phyloP scores from a whole-genome alignment of 768 basidiomycete species.

The Trametes cubensis region DNA sequence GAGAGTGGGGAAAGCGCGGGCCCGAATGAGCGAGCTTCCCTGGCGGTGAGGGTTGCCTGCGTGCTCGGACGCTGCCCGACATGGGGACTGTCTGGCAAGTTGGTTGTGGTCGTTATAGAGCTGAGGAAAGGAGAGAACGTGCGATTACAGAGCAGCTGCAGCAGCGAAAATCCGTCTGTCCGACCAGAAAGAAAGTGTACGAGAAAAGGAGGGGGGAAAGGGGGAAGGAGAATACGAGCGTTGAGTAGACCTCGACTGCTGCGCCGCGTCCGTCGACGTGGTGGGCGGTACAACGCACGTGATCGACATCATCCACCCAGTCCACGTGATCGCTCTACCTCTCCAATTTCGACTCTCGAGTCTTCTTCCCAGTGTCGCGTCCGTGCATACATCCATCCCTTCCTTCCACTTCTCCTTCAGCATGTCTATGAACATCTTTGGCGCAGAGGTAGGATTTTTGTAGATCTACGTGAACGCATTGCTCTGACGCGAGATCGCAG shows the following conservation, averaged over 20 bases:
- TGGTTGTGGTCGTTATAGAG: neutral
- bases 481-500: conserved; percentile 37
- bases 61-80: conserved; percentile 59
- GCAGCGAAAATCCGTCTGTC: conserved; percentile 8
- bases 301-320: conserved; percentile 1
- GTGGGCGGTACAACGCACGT: conserved; percentile 2
- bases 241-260: neutral
- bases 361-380: neutral
- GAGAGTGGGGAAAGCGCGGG: conserved; percentile 65
- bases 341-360: conserved; percentile 16
- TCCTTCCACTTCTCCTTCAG: neutral
- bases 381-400: neutral
- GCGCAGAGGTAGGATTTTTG: conserved; percentile 53
- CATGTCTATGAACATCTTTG: conserved; percentile 76
- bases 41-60: conserved; percentile 72
- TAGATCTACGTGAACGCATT: neutral
- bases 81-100: conserved; percentile 29
- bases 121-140: conserved; percentile 20
- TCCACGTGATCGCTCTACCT: conserved; percentile 9
- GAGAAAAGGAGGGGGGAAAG: neutral
- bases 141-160: neutral
- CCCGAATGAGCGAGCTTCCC: conserved; percentile 40
- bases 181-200: conserved; percentile 5
- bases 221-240: neutral
- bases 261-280: conserved; percentile 22